These are phyloP conservation scores for Medicago lupulina DNA, from an alignment of 306 rosid genomes.

Conservation along the genomic window DNA sequence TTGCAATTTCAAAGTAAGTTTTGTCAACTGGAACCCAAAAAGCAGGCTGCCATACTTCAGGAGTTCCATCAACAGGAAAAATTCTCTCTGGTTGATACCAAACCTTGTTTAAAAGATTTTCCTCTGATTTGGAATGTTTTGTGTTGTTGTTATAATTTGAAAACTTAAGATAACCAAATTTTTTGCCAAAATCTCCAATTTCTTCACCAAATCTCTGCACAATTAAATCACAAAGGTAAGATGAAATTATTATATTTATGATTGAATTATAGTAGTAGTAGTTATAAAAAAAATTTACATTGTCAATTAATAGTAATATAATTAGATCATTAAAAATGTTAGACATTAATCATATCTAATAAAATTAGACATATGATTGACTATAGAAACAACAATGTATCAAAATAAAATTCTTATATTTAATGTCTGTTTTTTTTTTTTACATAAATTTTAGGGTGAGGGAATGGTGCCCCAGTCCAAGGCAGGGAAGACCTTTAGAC, in stretches of 20 bases:
- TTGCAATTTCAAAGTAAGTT: constrained; percentile 51
- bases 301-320: too few relatives aligned
- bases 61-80: constrained; percentile 64
- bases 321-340: too few relatives aligned
- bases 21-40: constrained; percentile 72
- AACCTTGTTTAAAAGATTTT: constrained; percentile 62
- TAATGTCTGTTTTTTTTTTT: too few relatives aligned
- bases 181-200: constrained; percentile 63
- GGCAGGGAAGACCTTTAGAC: too few relatives aligned
- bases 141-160: constrained; percentile 52
- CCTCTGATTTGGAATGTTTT: constrained; percentile 22
- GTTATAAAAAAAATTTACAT: too few relatives aligned
- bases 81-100: constrained; percentile 79
- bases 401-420: too few relatives aligned
- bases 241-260: not conserved
- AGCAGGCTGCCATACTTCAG: constrained; percentile 62
- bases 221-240: constrained; percentile 7
- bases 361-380: not conserved
- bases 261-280: too few relatives aligned
- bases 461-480: too few relatives aligned
- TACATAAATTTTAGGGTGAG: too few relatives aligned
- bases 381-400: too few relatives aligned
- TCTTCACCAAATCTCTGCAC: constrained; percentile 62
- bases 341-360: not conserved
- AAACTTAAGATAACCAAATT: constrained; percentile 57